phyloP scores from a whole-genome alignment of 257 asterid genomes.

The Plectranthus barbatus region DNA sequence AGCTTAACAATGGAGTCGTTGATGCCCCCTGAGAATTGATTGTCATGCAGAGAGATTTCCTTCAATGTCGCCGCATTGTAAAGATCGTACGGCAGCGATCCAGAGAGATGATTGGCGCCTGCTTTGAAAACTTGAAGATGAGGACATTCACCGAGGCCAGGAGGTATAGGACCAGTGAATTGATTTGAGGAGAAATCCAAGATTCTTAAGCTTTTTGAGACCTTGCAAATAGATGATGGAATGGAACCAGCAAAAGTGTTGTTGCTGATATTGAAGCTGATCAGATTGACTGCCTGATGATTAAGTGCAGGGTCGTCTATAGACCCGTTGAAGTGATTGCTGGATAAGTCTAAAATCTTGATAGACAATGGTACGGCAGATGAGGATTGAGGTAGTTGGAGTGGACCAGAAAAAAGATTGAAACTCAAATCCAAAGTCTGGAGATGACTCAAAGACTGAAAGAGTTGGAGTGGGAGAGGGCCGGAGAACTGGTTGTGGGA shows the following conservation, averaged over 20 bases:
- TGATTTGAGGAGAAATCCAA: conserved; percentile 33
- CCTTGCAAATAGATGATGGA: conserved; percentile 25
- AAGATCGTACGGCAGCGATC: conserved; percentile 26
- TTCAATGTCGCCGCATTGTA: conserved; percentile 13
- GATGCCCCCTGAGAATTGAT: conserved; percentile 29
- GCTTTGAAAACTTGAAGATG: conserved; percentile 23
- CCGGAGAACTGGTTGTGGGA: too few relatives aligned
- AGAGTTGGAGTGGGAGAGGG: not conserved
- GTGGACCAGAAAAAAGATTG: conserved; percentile 13
- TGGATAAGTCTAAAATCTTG: conserved; percentile 19
- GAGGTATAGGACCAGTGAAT: conserved; percentile 17
- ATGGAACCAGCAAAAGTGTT: conserved; percentile 29
- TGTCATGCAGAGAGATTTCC: conserved; percentile 28
- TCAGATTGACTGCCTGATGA: conserved; percentile 22
- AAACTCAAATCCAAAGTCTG: conserved; percentile 4
- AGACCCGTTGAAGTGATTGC: conserved; percentile 29
- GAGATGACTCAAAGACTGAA: not conserved
- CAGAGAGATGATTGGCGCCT: conserved; percentile 32
- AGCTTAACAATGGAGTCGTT: conserved; percentile 11
- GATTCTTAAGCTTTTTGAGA: conserved; percentile 6
- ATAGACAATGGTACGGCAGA: not conserved
- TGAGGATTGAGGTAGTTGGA: too few relatives aligned
- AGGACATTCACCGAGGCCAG: conserved; percentile 20
- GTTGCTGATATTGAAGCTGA: too few relatives aligned
- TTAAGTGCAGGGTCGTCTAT: conserved; percentile 8